A percentile compares a stretch with the other conserved stretches of the same genome.
phyloP scores from a whole-genome alignment of 306 rosid genomes.

The Rosa persica region DNA sequence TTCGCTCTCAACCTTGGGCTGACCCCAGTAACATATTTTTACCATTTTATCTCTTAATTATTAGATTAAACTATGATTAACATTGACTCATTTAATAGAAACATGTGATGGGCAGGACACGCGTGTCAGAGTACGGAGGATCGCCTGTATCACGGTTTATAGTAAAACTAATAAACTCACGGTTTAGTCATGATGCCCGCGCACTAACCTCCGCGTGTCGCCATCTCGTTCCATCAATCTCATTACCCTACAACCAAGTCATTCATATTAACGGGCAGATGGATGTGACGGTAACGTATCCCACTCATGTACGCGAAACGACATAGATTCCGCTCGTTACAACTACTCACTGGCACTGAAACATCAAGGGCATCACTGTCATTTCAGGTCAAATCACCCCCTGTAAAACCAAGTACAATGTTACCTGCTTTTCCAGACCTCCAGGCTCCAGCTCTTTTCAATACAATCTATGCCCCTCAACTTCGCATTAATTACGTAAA shows the following conservation, averaged over 20 bases:
- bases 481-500: conserved; percentile 34
- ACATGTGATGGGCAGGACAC: not conserved
- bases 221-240: not conserved
- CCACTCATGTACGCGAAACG: not conserved
- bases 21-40: no score
- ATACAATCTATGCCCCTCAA: conserved; percentile 28
- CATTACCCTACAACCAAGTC: not conserved
- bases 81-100: not conserved
- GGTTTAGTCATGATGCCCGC: not conserved
- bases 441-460: not conserved
- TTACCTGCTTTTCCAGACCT: not conserved
- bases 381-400: not conserved
- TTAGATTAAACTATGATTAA: not conserved
- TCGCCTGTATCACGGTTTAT: not conserved
- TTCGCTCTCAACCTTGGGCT: no score
- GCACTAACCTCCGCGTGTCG: not conserved
- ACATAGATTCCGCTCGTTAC: not conserved
- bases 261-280: not conserved
- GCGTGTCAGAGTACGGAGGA: not conserved
- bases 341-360: not conserved
- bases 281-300: not conserved
- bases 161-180: not conserved
- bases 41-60: not conserved
- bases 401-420: not conserved
- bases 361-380: conserved; percentile 20